Evolutionary conservation across 768 basidiomycete species (phyloP).

Genomic region (Gyrodon lividus): DNA sequence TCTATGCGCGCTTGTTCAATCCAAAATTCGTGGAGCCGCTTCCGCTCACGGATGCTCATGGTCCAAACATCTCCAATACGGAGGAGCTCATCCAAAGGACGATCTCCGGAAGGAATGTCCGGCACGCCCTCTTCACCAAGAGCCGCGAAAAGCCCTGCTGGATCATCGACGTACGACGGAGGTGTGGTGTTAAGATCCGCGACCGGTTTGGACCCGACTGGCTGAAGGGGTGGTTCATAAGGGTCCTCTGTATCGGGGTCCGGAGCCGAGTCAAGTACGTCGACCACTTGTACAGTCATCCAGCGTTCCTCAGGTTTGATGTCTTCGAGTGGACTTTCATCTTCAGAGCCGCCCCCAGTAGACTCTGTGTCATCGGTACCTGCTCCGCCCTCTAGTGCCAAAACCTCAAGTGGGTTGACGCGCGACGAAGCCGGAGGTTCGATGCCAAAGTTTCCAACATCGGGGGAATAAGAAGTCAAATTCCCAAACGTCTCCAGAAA

Average conservation of each 20-base stretch:
- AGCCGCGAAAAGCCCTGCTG: conserved; percentile 36
- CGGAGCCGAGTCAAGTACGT: background rate
- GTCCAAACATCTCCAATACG: conserved; percentile 45
- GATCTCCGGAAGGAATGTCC: conserved; percentile 34
- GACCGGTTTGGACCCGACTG: background rate
- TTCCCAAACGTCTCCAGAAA: conserved; percentile 37
- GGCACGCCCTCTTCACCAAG: conserved; percentile 40
- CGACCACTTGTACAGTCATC: conserved; percentile 15
- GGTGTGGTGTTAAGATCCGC: background rate
- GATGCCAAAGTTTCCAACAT: background rate
- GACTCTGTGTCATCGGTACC: conserved; percentile 2
- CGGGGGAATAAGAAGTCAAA: background rate
- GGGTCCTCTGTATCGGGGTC: background rate
- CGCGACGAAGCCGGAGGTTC: conserved; percentile 3
- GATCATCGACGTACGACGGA: conserved; percentile 25
- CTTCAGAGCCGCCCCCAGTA: conserved; percentile 12
- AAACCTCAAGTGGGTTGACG: conserved; percentile 17
- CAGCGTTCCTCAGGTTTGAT: conserved; percentile 31
- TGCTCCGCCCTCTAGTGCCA: conserved; percentile 1
- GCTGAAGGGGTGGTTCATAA: background rate
- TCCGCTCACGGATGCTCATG: conserved; percentile 52
- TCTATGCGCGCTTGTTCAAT: conserved; percentile 37
- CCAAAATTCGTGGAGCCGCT: conserved; percentile 47
- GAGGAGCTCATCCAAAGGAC: conserved; percentile 40
- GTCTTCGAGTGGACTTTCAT: conserved; percentile 7